Percentiles rank a stretch among this genome's conserved stretches.
Evolutionary conservation across 1,139 yeast genomes (phyloP).

Genomic region (Pichia sp.): DNA sequence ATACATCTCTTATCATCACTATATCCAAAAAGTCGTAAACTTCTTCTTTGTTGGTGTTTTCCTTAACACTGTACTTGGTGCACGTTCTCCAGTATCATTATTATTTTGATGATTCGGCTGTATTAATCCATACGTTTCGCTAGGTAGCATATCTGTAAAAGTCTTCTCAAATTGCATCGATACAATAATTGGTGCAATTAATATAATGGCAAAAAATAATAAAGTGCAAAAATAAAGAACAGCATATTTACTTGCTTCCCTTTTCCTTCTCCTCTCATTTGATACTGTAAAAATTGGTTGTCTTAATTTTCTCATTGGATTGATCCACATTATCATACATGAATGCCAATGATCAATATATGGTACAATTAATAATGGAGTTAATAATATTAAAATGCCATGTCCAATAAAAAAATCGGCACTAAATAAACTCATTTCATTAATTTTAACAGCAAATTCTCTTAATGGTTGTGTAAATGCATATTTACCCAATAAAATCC

Average conservation of each 20-base stretch:
- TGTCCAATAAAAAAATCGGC: slow-evolving; percentile 71
- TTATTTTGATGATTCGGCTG: slow-evolving; percentile 54
- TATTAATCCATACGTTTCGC: slow-evolving; percentile 35
- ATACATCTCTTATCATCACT: background rate
- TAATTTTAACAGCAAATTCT: slow-evolving; percentile 59
- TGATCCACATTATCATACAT: slow-evolving; percentile 72
- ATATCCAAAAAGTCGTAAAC: slow-evolving; percentile 25
- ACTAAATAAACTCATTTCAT: slow-evolving; percentile 64
- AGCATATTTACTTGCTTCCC: slow-evolving; percentile 35
- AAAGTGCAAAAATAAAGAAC: slow-evolving; percentile 37
- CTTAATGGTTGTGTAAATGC: slow-evolving; percentile 60
- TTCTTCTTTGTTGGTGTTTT: slow-evolving; percentile 21
- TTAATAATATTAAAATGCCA: slow-evolving; percentile 48
- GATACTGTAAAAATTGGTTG: slow-evolving; percentile 36
- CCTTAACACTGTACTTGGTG: slow-evolving; percentile 25
- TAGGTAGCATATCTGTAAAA: slow-evolving; percentile 17
- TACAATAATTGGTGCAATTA: slow-evolving; percentile 23
- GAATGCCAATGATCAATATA: slow-evolving; percentile 74
- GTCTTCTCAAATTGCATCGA: slow-evolving; percentile 19
- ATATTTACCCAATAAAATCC: slow-evolving; percentile 55
- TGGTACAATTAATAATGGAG: slow-evolving; percentile 63
- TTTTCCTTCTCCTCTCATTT: slow-evolving; percentile 33
- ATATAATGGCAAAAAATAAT: slow-evolving; percentile 20
- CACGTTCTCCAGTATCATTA: slow-evolving; percentile 53
- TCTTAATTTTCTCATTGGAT: slow-evolving; percentile 51